Evolutionary conservation across 805 yeast genomes (phyloP).

Genomic region (Starmera quercuum): DNA sequence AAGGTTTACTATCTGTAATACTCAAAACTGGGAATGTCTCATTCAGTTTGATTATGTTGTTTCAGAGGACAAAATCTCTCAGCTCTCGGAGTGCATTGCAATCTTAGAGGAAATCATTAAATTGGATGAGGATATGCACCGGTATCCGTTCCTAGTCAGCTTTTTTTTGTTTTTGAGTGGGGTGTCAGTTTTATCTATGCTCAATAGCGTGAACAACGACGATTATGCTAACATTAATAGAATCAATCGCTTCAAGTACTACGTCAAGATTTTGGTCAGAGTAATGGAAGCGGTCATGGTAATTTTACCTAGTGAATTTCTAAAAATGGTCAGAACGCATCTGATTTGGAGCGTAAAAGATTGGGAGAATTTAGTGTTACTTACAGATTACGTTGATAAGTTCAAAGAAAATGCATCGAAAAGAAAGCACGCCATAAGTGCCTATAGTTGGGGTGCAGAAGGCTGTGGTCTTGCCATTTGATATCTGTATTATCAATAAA

Average conservation of each 20-base stretch:
- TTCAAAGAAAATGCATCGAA: constrained; percentile 15
- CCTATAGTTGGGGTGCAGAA: constrained; percentile 28
- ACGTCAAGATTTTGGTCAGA: constrained; percentile 15
- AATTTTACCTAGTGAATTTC: constrained; percentile 19
- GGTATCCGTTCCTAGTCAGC: constrained; percentile 14
- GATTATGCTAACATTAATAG: constrained; percentile 9
- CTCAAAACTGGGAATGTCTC: constrained; percentile 7
- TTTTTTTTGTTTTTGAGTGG: constrained; percentile 16
- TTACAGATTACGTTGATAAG: constrained; percentile 11
- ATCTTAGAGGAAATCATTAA: constrained; percentile 11
- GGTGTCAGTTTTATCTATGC: constrained; percentile 12
- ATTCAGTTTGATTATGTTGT: constrained; percentile 10
- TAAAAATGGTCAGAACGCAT: constrained; percentile 17
- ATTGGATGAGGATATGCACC: constrained; percentile 12
- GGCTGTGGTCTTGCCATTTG: constrained; percentile 29
- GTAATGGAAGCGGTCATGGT: constrained; percentile 21
- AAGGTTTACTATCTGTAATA: constrained; percentile 11
- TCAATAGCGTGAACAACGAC: constrained; percentile 12
- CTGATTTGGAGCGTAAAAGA: constrained; percentile 15
- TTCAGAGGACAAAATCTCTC: constrained; percentile 7
- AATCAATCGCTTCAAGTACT: constrained; percentile 16
- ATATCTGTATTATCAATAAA: not conserved
- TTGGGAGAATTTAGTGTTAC: constrained; percentile 16
- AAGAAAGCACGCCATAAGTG: constrained; percentile 22
- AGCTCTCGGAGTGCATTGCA: constrained; percentile 11